phyloP scores from a whole-genome alignment of 1,284 basidiomycete species.

The Gomphus sp. region DNA sequence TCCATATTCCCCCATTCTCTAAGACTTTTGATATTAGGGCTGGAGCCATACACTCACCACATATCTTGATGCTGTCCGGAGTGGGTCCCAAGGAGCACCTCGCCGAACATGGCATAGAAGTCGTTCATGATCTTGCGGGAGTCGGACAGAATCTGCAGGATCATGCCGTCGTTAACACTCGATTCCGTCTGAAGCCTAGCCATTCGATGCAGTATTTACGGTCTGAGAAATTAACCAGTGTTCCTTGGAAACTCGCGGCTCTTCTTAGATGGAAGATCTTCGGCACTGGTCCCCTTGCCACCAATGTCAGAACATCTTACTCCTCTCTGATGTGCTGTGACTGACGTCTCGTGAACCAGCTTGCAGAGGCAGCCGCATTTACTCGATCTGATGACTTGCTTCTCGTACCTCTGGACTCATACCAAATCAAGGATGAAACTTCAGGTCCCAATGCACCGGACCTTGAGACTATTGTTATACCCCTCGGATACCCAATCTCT shows the following conservation, averaged over 20 bases:
- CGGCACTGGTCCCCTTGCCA: constrained; percentile 37
- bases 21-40: constrained; percentile 30
- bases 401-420: constrained; percentile 16
- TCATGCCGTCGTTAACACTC: constrained; percentile 40
- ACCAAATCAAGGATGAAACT: constrained; percentile 16
- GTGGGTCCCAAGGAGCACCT: constrained; percentile 51
- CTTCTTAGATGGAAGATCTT: constrained; percentile 33
- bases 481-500: constrained; percentile 12
- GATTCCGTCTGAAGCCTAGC: constrained; percentile 42
- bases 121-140: constrained; percentile 45
- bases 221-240: constrained; percentile 3
- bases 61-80: constrained; percentile 67
- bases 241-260: constrained; percentile 27
- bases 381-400: constrained; percentile 20
- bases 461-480: constrained; percentile 20
- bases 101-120: constrained; percentile 34
- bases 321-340: constrained; percentile 9
- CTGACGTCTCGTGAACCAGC: constrained; percentile 11
- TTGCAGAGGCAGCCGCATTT: constrained; percentile 23
- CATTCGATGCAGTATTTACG: constrained; percentile 20
- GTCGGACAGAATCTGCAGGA: constrained; percentile 55
- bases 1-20: background rate
- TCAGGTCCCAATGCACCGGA: constrained; percentile 21
- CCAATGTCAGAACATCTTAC: constrained; percentile 35
- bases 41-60: constrained; percentile 55